These are phyloP conservation scores for Torulaspora gathmanii DNA, from an alignment of 805 yeast species.

Conservation along the genomic window DNA sequence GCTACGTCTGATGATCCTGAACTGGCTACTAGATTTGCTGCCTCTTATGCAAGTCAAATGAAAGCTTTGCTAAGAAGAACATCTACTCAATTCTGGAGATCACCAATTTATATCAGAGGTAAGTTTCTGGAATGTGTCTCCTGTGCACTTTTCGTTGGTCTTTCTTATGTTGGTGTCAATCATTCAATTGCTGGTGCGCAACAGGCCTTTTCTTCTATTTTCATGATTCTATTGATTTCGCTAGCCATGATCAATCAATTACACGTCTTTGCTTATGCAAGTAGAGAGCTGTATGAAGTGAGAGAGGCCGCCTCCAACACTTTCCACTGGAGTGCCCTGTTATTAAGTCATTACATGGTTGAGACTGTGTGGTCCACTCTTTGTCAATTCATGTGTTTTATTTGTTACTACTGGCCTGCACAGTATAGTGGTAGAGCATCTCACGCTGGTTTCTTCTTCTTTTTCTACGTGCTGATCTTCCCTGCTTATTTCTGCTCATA, in stretches of 20 bases:
- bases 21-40: slow-evolving; percentile 45
- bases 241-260: slow-evolving; percentile 57
- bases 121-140: slow-evolving; percentile 49
- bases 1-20: slow-evolving; percentile 35
- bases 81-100: slow-evolving; percentile 59
- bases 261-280: slow-evolving; percentile 54
- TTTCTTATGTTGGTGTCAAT: slow-evolving; percentile 58
- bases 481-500: slow-evolving; percentile 49
- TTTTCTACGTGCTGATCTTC: slow-evolving; percentile 46
- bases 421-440: slow-evolving; percentile 42
- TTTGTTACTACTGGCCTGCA: slow-evolving; percentile 49
- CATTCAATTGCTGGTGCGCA: slow-evolving; percentile 60
- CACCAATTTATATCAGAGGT: slow-evolving; percentile 55
- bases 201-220: slow-evolving; percentile 57
- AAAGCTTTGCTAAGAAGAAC: slow-evolving; percentile 48
- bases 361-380: slow-evolving; percentile 47
- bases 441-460: slow-evolving; percentile 50
- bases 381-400: slow-evolving; percentile 42
- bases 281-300: slow-evolving; percentile 62
- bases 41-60: slow-evolving; percentile 41
- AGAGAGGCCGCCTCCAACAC: slow-evolving; percentile 72
- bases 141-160: slow-evolving; percentile 60
- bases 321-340: slow-evolving; percentile 60
- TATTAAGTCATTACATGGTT: slow-evolving; percentile 41
- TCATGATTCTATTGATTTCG: slow-evolving; percentile 51